phyloP scores from a whole-genome alignment of 2,329 filamentous ascomycete species.

The Coniochaeta sp. region DNA sequence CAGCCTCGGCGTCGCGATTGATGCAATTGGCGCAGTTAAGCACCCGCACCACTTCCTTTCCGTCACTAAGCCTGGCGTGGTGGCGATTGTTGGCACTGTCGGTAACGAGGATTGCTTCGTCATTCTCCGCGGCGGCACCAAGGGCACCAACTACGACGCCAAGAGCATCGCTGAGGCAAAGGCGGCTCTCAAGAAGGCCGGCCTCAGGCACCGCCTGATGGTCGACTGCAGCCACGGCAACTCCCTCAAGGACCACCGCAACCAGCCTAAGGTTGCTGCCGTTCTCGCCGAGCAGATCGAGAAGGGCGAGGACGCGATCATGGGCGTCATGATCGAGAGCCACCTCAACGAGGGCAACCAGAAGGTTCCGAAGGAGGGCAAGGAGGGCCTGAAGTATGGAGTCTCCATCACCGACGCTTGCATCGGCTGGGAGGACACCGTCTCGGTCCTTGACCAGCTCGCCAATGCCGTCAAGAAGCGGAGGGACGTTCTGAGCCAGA shows the following conservation, averaged over 20 bases:
- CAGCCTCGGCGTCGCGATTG: constrained; percentile 79
- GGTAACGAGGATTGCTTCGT: constrained; percentile 98
- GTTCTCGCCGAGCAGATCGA: constrained; percentile 77
- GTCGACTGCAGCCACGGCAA: constrained; percentile 98
- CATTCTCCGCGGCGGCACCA: constrained; percentile 85
- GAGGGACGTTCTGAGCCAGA: constrained; percentile 37
- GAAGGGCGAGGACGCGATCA: constrained; percentile 76
- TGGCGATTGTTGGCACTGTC: constrained; percentile 87
- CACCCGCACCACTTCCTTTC: constrained; percentile 96
- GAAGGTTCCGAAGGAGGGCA: constrained; percentile 84
- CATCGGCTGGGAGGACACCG: constrained; percentile 89
- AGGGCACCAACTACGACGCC: constrained; percentile 89
- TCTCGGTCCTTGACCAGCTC: constrained; percentile 67
- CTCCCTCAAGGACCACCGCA: constrained; percentile 92
- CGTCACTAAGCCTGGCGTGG: constrained; percentile 92
- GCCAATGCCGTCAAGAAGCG: constrained; percentile 74
- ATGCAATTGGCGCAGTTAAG: constrained; percentile 87
- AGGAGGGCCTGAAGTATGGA: constrained; percentile 79
- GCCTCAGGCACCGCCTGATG: constrained; percentile 75
- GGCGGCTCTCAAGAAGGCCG: constrained; percentile 66
- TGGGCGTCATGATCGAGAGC: constrained; percentile 99
- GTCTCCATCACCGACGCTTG: constrained; percentile 97
- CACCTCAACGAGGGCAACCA: constrained; percentile 92
- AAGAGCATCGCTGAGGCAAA: constrained; percentile 80
- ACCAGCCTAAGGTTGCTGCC: constrained; percentile 89